Evolutionary conservation across 202 grass and related monocot species (phyloP), one percentile per base, ranked within the genome.

Genomic region (Brachypodium distachyon): DNA sequence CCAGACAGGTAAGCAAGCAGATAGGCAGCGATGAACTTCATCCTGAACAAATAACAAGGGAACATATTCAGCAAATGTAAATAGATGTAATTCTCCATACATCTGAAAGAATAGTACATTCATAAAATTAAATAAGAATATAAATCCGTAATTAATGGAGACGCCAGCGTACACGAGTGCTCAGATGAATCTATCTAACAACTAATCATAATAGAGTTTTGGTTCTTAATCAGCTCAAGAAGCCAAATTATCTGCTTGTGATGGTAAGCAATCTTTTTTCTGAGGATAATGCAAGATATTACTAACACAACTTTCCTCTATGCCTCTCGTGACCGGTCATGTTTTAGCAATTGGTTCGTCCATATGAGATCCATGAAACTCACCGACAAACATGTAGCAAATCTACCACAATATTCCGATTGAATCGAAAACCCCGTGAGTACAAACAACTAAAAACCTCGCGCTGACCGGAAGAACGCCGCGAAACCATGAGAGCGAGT

Each of bases 11-110:
- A 74, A 76, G 87, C 87, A 31, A 97, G 90, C 51, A 97, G 66
- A 56, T 89, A 97, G 16, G 93, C 88, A 78, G 93, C 82, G 61
- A 97, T 33, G 17, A 93, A 67, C 88, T 93, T 97, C 88, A 93
- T 97, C 83, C 92, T 96, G 76, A 65, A 12, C 4, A 73, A 76
- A 60, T 51, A 44, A 47, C 14, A 23, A 49, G 49, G 1, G 64
- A 61, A 53, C 17, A 67, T 11, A 19, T 1, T 81, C 37, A 74
- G 78, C 21, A 14, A 13, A n/a, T 61, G 31, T 16, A 21, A 29
- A 70, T 12, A 25, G 17, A 32, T 43, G 33, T 36, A 46, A 50
- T 16, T 26, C 31, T 53, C 26, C 19, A 36, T 6, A 2, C 4
- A 73, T 73, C 32, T 17, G 3, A 17, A n/a, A 1, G 13, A 44